Evolutionary conservation across 179 eudicot species (phyloP).

Genomic region (Heliamphora pulchella): DNA sequence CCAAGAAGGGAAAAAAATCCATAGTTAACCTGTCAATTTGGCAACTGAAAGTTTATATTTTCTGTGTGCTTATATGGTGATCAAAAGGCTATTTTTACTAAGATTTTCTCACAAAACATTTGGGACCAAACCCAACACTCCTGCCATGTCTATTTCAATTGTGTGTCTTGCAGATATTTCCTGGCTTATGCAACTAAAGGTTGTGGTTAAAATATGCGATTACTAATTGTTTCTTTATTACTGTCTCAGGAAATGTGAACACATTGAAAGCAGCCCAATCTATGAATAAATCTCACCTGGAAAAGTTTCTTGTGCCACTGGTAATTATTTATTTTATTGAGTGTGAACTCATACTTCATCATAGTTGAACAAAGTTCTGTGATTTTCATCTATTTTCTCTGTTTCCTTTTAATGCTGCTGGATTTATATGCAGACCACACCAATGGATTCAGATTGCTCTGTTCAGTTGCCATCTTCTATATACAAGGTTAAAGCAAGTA

Average conservation of each 20-base stretch:
- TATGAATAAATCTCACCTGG: slow-evolving; percentile 31
- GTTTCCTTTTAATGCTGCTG: slow-evolving; percentile 15
- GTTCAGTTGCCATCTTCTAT: slow-evolving; percentile 28
- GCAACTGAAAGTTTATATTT: background rate
- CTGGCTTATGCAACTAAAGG: background rate
- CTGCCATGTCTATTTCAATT: background rate
- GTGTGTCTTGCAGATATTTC: background rate
- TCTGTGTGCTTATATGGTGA: background rate
- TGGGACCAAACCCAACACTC: background rate
- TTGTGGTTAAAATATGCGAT: background rate
- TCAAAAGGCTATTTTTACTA: background rate
- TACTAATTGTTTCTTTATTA: slow-evolving; percentile 14
- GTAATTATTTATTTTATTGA: slow-evolving; percentile 28
- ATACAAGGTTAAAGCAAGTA: slow-evolving; percentile 27
- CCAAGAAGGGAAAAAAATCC: too few species aligned
- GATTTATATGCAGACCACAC: slow-evolving; percentile 35
- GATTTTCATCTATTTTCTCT: slow-evolving; percentile 4
- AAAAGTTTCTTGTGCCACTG: slow-evolving; percentile 30
- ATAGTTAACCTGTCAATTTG: too few species aligned
- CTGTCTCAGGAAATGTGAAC: slow-evolving; percentile 38
- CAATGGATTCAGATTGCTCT: slow-evolving; percentile 30
- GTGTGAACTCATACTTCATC: background rate
- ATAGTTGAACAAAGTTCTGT: background rate
- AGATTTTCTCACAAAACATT: background rate
- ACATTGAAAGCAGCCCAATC: slow-evolving; percentile 22